A percentile compares a stretch with the other conserved stretches of the same genome.
These are phyloP conservation scores for Hansenula lynferdii DNA, from an alignment of 1,139 yeast species.

Conservation along the genomic window DNA sequence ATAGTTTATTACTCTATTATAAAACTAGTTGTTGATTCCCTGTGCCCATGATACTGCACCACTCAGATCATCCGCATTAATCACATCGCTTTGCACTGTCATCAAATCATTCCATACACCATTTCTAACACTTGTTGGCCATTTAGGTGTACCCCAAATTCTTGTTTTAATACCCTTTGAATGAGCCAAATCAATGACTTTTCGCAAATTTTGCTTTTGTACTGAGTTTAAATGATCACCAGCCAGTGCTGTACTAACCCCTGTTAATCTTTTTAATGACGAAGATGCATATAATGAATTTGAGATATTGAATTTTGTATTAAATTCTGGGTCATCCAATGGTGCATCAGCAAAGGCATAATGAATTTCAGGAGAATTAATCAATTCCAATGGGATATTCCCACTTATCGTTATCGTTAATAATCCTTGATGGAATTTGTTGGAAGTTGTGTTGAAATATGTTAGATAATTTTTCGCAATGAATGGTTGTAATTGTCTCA, in stretches of 20 bases:
- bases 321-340: slow-evolving; percentile 4
- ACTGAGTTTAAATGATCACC: not conserved
- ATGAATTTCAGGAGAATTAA: slow-evolving; percentile 13
- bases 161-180: slow-evolving; percentile 33
- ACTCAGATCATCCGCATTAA: slow-evolving; percentile 41
- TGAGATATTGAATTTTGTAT: not conserved
- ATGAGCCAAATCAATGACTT: slow-evolving; percentile 31
- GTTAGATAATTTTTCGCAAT: slow-evolving; percentile 27
- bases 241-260: not conserved
- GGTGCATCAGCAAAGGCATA: slow-evolving; percentile 30
- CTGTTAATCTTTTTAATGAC: not conserved
- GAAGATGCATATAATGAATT: not conserved
- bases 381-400: slow-evolving; percentile 26
- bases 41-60: slow-evolving; percentile 8
- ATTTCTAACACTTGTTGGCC: slow-evolving; percentile 35
- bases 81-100: slow-evolving; percentile 32
- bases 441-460: slow-evolving; percentile 22
- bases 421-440: slow-evolving; percentile 30
- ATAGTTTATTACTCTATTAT: no score
- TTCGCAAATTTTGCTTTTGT: slow-evolving; percentile 25
- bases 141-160: slow-evolving; percentile 48
- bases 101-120: slow-evolving; percentile 35
- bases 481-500: slow-evolving; percentile 29
- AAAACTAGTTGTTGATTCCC: not conserved
- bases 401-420: slow-evolving; percentile 40